These are phyloP conservation scores for Penicillium paradoxum DNA, from an alignment of 495 filamentous ascomycete species.

Conservation along the genomic window DNA sequence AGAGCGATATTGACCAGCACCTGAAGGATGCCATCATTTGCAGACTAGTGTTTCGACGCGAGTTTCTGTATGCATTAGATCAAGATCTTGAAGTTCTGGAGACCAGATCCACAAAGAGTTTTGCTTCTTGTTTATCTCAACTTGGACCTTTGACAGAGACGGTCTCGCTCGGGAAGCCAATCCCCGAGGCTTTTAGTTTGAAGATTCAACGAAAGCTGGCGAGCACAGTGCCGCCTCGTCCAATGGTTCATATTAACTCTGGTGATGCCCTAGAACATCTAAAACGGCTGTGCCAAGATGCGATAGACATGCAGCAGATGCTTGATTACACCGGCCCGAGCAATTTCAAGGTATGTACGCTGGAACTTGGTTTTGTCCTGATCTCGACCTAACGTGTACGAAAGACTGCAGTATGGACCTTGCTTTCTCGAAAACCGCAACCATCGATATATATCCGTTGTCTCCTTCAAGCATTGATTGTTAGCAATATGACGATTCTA, in stretches of 20 bases:
- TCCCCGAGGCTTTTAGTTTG: conserved; percentile 75
- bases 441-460: conserved; percentile 81
- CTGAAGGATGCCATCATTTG: conserved; percentile 55
- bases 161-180: conserved; percentile 55
- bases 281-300: conserved; percentile 66
- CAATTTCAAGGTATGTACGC: conserved; percentile 47
- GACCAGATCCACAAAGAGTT: conserved; percentile 34
- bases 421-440: conserved; percentile 73
- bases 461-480: conserved; percentile 70
- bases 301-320: conserved; percentile 60
- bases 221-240: conserved; percentile 87
- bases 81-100: conserved; percentile 41
- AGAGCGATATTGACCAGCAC: conserved; percentile 43
- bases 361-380: conserved; percentile 11
- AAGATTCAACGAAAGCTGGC: conserved; percentile 87
- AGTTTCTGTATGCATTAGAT: conserved; percentile 53
- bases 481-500: conserved; percentile 61
- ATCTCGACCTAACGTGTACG: conserved; percentile 29
- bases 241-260: conserved; percentile 72
- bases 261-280: conserved; percentile 68
- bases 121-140: conserved; percentile 39
- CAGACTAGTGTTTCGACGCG: conserved; percentile 59
- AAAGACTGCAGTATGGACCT: conserved; percentile 53
- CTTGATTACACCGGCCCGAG: conserved; percentile 63
- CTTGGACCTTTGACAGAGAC: conserved; percentile 52